Evolutionary conservation across 2,329 filamentous ascomycete species (phyloP), one percentile per base, ranked within the genome.

Genomic region (Colletotrichum aenigma): DNA sequence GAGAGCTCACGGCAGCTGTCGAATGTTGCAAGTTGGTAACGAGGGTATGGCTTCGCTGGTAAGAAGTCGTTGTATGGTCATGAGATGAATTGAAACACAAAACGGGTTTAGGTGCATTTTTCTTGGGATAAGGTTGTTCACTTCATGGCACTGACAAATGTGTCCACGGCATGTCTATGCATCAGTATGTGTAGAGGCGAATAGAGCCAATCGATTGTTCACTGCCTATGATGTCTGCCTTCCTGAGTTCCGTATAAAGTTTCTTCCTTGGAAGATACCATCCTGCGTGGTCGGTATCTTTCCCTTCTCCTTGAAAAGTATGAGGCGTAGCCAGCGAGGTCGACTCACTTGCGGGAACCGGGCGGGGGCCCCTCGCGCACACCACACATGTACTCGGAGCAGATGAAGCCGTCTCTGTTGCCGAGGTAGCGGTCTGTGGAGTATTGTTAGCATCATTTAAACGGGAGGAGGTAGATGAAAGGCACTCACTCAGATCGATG

Each of bases 1-100:
- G 87, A 90, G 77, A 91, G 90, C 76, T 90, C 90, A 28, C 87
- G 88, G 76, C 86, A 89, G 78, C 78, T 93, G 80, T 86, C 83
- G 18, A 77, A 90, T 30, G 85, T 78, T 9, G 83, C 77, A 3
- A 82, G 76, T 2, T 85, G 81, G 81, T 75, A 66, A 38, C 13
- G 64, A 30, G 30, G 60, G 12, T 15, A 43, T 16, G 62, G 8
- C 32, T 43, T 56, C 26, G 32, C 24, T 64, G 15, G 58, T 32
- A 36, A 21, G 21, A 32, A 52, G 26, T 28, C 43, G 38, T 18
- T 18, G 5, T 18, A 56, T 16, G 30, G 24, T 28, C 32, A 66
- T 15, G 60, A 65, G 15, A 70, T 58, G 10, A 21, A 21, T n/a
- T 48, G 43, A 48, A 30, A 28, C 7, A 18, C 43, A 62, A 26